phyloP scores from a whole-genome alignment of 495 filamentous ascomycete species.

The Lepraria neglecta region DNA sequence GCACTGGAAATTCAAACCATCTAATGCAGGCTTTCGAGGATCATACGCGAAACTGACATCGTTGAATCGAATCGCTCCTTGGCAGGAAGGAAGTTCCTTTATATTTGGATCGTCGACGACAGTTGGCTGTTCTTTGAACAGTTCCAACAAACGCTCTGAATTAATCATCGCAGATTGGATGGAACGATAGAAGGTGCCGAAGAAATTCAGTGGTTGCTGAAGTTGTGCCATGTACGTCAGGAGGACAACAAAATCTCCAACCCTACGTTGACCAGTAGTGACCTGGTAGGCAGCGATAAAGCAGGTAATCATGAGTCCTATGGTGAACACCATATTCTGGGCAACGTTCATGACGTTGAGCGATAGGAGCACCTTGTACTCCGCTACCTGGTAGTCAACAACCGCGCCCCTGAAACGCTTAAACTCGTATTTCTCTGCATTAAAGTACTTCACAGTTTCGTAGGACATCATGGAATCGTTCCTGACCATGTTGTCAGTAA shows the following conservation, averaged over 20 bases:
- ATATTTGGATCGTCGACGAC: constrained; percentile 65
- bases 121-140: constrained; percentile 91
- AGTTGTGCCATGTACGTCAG: constrained; percentile 89
- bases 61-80: constrained; percentile 76
- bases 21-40: constrained; percentile 74
- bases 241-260: constrained; percentile 74
- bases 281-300: constrained; percentile 89
- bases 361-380: constrained; percentile 81
- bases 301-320: constrained; percentile 74
- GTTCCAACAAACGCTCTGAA: constrained; percentile 85
- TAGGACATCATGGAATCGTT: constrained; percentile 98
- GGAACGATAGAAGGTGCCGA: constrained; percentile 94
- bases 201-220: constrained; percentile 91
- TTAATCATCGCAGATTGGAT: constrained; percentile 97
- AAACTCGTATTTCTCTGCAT: constrained; percentile 91
- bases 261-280: constrained; percentile 57
- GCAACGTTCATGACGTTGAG: constrained; percentile 89
- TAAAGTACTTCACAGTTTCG: constrained; percentile 99
- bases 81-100: constrained; percentile 54
- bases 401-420: constrained; percentile 76
- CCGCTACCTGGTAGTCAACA: constrained; percentile 71
- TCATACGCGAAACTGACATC: constrained; percentile 91
- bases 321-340: constrained; percentile 89
- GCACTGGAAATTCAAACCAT: constrained; percentile 74
- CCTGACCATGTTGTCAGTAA: constrained; percentile 33